Evolutionary conservation across 2,329 filamentous ascomycete species (phyloP).

Genomic region (Dactylellina drechsleri): DNA sequence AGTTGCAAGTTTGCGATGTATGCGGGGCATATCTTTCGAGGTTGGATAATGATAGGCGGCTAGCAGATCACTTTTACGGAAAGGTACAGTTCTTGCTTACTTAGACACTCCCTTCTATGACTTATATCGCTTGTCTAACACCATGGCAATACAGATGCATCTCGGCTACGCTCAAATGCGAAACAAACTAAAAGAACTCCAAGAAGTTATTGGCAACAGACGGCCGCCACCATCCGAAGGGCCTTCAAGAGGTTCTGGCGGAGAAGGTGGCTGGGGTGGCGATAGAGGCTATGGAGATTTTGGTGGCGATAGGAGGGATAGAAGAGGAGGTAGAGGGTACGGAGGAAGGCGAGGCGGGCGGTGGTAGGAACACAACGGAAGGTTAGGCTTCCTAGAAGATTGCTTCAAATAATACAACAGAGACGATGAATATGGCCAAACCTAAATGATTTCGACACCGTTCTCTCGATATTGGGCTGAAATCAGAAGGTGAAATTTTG

Average conservation of each 20-base stretch:
- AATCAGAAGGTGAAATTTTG: too few relatives aligned
- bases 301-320: constrained; percentile 63
- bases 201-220: constrained; percentile 83
- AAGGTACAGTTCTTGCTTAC: constrained; percentile 66
- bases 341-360: constrained; percentile 59
- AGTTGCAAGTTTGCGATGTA: constrained; percentile 97
- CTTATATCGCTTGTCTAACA: not conserved
- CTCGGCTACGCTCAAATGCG: constrained; percentile 98
- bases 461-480: too few relatives aligned
- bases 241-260: constrained; percentile 58
- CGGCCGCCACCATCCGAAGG: constrained; percentile 69
- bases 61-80: constrained; percentile 98
- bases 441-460: too few relatives aligned
- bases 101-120: not conserved
- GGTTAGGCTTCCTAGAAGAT: not conserved
- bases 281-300: constrained; percentile 56
- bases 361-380: constrained; percentile 27
- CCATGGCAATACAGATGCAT: constrained; percentile 73
- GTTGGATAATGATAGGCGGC: constrained; percentile 89
- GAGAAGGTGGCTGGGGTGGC: constrained; percentile 34
- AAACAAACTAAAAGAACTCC: constrained; percentile 87
- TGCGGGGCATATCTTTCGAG: constrained; percentile 93
- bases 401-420: not conserved
- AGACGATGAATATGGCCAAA: not conserved
- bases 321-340: constrained; percentile 54